Evolutionary conservation across 2,329 filamentous ascomycete genomes (phyloP).

Genomic region (Apiospora arundinis): DNA sequence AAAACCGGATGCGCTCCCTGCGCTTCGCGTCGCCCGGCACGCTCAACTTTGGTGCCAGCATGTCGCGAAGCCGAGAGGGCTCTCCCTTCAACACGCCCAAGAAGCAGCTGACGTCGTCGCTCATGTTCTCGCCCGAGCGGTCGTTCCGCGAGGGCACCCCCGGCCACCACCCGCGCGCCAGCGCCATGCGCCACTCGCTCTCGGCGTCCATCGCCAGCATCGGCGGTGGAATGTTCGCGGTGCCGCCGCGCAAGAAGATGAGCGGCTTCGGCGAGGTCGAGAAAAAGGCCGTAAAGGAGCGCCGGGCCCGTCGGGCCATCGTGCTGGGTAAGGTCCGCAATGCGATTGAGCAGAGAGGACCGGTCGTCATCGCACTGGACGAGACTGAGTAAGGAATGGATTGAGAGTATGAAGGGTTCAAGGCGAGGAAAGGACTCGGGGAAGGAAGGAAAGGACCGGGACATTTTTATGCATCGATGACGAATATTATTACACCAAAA

Average conservation of each 20-base stretch:
- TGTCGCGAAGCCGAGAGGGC: conserved; percentile 47
- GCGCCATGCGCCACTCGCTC: conserved; percentile 46
- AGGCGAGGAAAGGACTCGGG: background rate
- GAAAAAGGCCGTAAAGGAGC: conserved; percentile 61
- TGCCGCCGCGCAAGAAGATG: conserved; percentile 64
- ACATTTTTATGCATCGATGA: conserved; percentile 1
- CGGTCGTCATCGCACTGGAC: conserved; percentile 43
- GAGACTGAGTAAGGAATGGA: background rate
- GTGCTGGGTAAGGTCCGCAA: conserved; percentile 59
- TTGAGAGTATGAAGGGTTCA: too few species aligned
- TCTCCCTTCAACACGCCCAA: conserved; percentile 45
- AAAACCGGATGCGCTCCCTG: conserved; percentile 82
- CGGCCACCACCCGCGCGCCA: conserved; percentile 43
- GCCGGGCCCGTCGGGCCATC: conserved; percentile 57
- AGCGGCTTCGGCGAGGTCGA: conserved; percentile 66
- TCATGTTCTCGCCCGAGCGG: conserved; percentile 47
- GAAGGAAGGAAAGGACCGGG: background rate
- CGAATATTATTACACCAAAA: conserved; percentile 3
- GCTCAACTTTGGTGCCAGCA: conserved; percentile 41
- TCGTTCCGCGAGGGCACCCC: conserved; percentile 45
- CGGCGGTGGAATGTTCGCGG: conserved; percentile 34
- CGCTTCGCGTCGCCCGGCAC: conserved; percentile 54
- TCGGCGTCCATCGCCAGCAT: conserved; percentile 49
- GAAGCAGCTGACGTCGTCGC: conserved; percentile 33
- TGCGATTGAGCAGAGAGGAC: conserved; percentile 56